Conservation (phyloP, 805 yeast genomes). For the Wickerhamomyces ciferrii region DNA sequence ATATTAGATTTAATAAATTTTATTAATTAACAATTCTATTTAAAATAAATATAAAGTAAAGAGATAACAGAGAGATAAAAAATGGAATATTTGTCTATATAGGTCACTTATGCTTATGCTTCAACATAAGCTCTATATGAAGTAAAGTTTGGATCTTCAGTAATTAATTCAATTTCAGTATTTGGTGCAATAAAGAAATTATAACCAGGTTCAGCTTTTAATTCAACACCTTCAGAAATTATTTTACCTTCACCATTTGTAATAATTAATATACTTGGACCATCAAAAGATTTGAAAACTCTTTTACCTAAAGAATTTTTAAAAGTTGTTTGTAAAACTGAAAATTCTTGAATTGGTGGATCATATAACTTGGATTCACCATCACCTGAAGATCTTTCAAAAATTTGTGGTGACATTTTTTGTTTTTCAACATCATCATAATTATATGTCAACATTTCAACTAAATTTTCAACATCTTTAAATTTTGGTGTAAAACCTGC, state of each 20-base stretch:
- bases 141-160: constrained; percentile 54
- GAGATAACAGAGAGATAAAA: no score
- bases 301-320: constrained; percentile 45
- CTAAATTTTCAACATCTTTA: constrained; percentile 89
- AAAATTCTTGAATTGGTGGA: constrained; percentile 96
- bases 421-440: constrained; percentile 90
- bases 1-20: no score
- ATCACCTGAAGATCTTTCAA: constrained; percentile 54
- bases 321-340: constrained; percentile 82
- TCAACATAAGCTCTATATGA: constrained; percentile 91
- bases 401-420: constrained; percentile 64
- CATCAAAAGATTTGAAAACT: constrained; percentile 56
- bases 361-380: constrained; percentile 70
- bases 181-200: constrained; percentile 84
- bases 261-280: constrained; percentile 84
- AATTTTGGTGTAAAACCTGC: constrained; percentile 99
- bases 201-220: constrained; percentile 61
- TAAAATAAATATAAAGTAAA: no score
- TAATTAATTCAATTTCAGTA: constrained; percentile 54
- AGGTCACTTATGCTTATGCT: constrained; percentile 33
- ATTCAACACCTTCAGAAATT: constrained; percentile 36
- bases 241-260: constrained; percentile 71
- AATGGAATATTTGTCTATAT: no score
- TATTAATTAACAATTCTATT: no score
- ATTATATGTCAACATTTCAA: constrained; percentile 84